phyloP scores from a whole-genome alignment of 164 flowering plant species.

The Buxus sempervirens region DNA sequence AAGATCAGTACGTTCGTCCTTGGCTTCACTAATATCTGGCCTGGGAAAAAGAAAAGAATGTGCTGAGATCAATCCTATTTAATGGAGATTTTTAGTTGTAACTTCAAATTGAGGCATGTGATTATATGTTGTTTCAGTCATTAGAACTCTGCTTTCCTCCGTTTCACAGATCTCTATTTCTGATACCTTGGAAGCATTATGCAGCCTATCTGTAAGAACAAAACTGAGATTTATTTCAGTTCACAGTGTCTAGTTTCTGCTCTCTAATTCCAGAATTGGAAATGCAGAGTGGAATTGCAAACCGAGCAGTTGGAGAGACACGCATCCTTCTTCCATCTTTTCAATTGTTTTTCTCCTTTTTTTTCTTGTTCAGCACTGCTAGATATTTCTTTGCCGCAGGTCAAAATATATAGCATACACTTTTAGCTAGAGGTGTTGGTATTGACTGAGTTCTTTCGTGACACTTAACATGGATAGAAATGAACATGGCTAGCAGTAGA shows the following conservation, averaged over 20 bases:
- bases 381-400: not conserved
- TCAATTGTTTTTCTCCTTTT: not conserved
- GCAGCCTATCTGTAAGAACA: slow-evolving; percentile 57
- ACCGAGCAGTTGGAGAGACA: slow-evolving; percentile 93
- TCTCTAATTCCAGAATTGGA: slow-evolving; percentile 17
- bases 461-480: slow-evolving; percentile 45
- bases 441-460: not conserved
- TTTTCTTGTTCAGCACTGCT: not conserved
- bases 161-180: slow-evolving; percentile 43
- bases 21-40: not conserved
- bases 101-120: not conserved
- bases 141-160: slow-evolving; percentile 4
- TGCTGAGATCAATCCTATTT: not conserved
- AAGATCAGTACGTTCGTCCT: not conserved
- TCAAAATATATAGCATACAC: not conserved
- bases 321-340: slow-evolving; percentile 47
- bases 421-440: slow-evolving; percentile 5
- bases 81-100: not conserved
- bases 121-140: not conserved
- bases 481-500: slow-evolving; percentile 91
- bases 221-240: slow-evolving; percentile 4
- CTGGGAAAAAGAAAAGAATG: not conserved
- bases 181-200: slow-evolving; percentile 59
- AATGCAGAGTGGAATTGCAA: slow-evolving; percentile 74
- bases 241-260: not conserved